Base-by-base conservation (phyloP, 352 stramenopile genomes). In the Globisporangium takayamanum region DNA sequence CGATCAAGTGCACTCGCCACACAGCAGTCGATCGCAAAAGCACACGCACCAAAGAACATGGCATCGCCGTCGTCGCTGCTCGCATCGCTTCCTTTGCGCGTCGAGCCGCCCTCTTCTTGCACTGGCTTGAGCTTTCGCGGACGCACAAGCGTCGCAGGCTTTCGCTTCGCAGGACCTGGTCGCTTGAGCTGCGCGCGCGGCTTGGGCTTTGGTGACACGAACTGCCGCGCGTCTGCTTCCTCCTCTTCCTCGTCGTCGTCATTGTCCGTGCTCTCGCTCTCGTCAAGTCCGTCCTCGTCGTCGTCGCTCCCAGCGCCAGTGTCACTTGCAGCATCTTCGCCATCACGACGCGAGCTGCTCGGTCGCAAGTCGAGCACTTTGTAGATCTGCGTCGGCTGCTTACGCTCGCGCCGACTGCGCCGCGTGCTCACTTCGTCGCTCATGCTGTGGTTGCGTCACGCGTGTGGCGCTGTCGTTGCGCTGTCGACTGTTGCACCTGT, bases 341-440 rank as follows among this genome's bases (percentile, higher is more conserved):
- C 46, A 15, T 45, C 20, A 10, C n/a, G 59, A 3, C 36, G 58
- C 0, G 18, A 26, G 44, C 18, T 49, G 28, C 49, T 53, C 14
- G n/a, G 5, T 5, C 80, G 83, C 18, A 48, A 66, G 59, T 88
- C 75, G 53, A 82, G 72, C 53, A 89, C 78, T 56, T 86, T 72
- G 66, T 91, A 94, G 28, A 94, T 75, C 18, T 63, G 55, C 63
- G 78, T 87, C 30, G 84, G 84, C 68, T 77, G 79, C 53, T 72
- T 82, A 20, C 82, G 78, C 64, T 80, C 66, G 22, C 84, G 84
- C 28, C 69, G 82, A 58, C 81, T 79, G 47, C 84, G 78, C 15
- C 84, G 80, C 47, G 64, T 55, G 56, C 53, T 73, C 69, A 2
- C 33, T 5, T 39, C 33, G 5, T 39, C 33, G 33, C 33, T 39